Conservation (phyloP, 345 rosid species). For the Noccaea bulbosa region DNA sequence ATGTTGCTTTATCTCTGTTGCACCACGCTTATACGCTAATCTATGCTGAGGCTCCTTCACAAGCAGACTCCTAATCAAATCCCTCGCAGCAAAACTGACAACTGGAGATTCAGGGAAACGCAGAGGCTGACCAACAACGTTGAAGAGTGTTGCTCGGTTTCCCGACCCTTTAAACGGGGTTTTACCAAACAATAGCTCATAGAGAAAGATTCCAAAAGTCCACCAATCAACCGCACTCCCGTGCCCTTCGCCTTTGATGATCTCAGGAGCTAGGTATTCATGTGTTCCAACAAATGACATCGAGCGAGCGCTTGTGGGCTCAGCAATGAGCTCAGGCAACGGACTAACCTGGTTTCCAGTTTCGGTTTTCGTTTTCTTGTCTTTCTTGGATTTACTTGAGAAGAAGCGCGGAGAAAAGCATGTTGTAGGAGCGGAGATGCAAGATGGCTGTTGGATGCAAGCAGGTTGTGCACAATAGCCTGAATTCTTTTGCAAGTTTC, state of each 20-base stretch:
- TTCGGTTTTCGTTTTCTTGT: slow-evolving; percentile 53
- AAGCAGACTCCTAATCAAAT: slow-evolving; percentile 75
- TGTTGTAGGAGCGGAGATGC: slow-evolving; percentile 61
- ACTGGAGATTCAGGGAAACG: slow-evolving; percentile 82
- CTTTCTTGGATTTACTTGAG: slow-evolving; percentile 61
- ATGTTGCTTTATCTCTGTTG: slow-evolving; percentile 78
- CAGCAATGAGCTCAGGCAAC: slow-evolving; percentile 83
- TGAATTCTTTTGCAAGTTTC: slow-evolving; percentile 49
- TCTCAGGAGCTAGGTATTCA: slow-evolving; percentile 81
- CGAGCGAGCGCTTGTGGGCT: slow-evolving; percentile 84
- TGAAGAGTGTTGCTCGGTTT: slow-evolving; percentile 74
- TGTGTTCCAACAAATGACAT: slow-evolving; percentile 94
- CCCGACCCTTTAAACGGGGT: slow-evolving; percentile 88
- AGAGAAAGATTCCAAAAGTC: slow-evolving; percentile 79
- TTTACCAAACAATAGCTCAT: slow-evolving; percentile 80
- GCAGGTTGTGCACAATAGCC: slow-evolving; percentile 65
- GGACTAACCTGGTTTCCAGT: slow-evolving; percentile 68
- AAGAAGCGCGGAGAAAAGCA: slow-evolving; percentile 64
- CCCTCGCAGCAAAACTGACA: slow-evolving; percentile 73
- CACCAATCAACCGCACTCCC: slow-evolving; percentile 94
- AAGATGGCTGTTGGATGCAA: slow-evolving; percentile 69
- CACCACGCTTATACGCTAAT: slow-evolving; percentile 76
- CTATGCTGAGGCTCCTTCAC: slow-evolving; percentile 84
- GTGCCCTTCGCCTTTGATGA: slow-evolving; percentile 81
- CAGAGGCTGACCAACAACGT: slow-evolving; percentile 75